Percentiles rank a stretch among this genome's conserved stretches.
phyloP scores from a whole-genome alignment of 2,329 filamentous ascomycete species.

The Sordariomycetes sp. region DNA sequence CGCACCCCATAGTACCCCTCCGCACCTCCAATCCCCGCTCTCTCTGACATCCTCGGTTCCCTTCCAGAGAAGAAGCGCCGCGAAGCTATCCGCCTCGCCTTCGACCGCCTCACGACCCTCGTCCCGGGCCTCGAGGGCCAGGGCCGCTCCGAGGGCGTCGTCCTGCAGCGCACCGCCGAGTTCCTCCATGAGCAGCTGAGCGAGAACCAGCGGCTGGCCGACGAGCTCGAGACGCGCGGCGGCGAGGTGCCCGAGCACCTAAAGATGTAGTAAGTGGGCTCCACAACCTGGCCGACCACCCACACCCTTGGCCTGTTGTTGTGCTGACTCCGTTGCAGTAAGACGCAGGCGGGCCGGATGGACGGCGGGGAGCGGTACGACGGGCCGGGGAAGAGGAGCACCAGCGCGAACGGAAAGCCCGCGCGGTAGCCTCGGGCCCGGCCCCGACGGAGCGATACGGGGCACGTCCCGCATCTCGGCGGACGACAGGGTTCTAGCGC shows the following conservation, averaged over 20 bases:
- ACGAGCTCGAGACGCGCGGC: conserved; percentile 43
- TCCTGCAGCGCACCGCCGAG: conserved; percentile 60
- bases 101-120: conserved; percentile 66
- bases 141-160: conserved; percentile 71
- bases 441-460: background rate
- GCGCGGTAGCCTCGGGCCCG: background rate
- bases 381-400: background rate
- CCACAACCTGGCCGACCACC: background rate
- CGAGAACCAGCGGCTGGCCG: conserved; percentile 43
- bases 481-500: background rate
- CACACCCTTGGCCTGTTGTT: too few species aligned
- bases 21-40: background rate
- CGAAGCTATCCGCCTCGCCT: conserved; percentile 65
- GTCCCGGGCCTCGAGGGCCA: conserved; percentile 75
- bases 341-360: background rate
- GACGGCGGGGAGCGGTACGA: background rate
- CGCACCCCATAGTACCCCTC: background rate
- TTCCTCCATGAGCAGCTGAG: conserved; percentile 48
- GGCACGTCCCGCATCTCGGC: background rate
- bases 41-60: too few species aligned
- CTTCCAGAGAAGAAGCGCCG: conserved; percentile 29
- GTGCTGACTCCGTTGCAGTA: background rate
- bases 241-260: conserved; percentile 28
- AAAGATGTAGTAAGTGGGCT: conserved; percentile 1
- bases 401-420: background rate